Evolutionary conservation across 2,329 filamentous ascomycete species (phyloP).

Genomic region (Helotiales sp.): DNA sequence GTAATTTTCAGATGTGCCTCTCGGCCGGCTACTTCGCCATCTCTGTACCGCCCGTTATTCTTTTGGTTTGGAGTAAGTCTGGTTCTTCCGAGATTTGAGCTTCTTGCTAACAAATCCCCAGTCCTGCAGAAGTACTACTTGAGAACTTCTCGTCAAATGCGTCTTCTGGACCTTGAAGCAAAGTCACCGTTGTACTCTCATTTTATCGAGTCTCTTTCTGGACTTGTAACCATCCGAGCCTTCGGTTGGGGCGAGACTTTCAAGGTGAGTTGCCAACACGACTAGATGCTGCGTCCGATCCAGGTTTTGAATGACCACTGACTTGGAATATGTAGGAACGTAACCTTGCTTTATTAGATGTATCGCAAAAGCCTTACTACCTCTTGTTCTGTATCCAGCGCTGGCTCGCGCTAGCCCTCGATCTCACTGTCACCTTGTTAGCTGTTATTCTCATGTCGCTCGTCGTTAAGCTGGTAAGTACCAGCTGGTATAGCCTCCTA

Average conservation of each 20-base stretch:
- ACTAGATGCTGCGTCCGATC: background rate
- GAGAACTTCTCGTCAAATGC: constrained; percentile 55
- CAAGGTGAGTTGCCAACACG: constrained; percentile 31
- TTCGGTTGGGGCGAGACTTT: constrained; percentile 48
- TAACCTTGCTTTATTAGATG: constrained; percentile 55
- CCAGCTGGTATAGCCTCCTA: background rate
- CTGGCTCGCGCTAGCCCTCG: constrained; percentile 55
- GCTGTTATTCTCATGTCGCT: constrained; percentile 44
- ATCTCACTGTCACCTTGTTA: constrained; percentile 31
- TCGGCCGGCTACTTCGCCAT: constrained; percentile 3
- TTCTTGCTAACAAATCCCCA: background rate
- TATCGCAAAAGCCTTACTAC: constrained; percentile 62
- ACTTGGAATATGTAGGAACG: constrained; percentile 37
- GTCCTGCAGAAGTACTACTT: constrained; percentile 51
- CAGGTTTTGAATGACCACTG: background rate
- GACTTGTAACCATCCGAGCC: constrained; percentile 50
- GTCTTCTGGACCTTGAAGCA: constrained; percentile 53
- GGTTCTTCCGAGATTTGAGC: constrained; percentile 31
- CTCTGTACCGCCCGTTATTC: background rate
- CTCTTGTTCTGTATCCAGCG: constrained; percentile 60
- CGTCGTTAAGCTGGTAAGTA: constrained; percentile 41
- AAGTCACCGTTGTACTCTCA: constrained; percentile 53
- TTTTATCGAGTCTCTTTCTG: constrained; percentile 53
- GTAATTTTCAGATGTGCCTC: background rate
- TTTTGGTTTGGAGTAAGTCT: background rate